A percentile compares a stretch with the other conserved stretches of the same genome.
Evolutionary conservation across 148 eudicot species (phyloP).

Genomic region (Nyssa sinensis): DNA sequence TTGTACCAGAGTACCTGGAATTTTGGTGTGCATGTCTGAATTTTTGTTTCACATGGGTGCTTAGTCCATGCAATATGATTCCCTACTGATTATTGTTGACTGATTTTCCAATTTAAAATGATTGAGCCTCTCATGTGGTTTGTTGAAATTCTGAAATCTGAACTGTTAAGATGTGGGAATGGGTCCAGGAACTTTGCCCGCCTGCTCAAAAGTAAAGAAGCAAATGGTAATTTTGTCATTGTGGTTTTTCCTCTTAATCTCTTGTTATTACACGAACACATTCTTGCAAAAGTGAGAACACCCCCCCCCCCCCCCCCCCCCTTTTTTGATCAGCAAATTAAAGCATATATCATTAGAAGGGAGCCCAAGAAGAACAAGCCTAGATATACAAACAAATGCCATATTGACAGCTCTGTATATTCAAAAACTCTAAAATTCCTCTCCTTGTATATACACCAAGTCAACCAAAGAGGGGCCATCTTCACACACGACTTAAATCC

Average conservation of each 20-base stretch:
- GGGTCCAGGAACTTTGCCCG: neutral
- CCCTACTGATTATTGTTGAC: neutral
- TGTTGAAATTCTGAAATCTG: slow-evolving; percentile 2
- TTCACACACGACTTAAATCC: too few species aligned
- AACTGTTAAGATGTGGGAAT: neutral
- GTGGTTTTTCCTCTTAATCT: neutral
- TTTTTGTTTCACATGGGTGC: slow-evolving; percentile 4
- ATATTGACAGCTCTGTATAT: too few species aligned
- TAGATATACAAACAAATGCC: too few species aligned
- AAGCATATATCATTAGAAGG: too few species aligned
- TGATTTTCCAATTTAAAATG: neutral
- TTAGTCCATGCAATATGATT: neutral
- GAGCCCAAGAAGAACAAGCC: too few species aligned
- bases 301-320: too few species aligned
- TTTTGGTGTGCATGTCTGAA: neutral
- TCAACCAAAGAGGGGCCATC: too few species aligned
- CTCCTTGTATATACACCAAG: too few species aligned
- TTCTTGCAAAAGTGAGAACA: neutral
- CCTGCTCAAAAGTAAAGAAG: neutral
- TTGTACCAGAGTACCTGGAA: neutral
- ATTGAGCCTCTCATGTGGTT: neutral
- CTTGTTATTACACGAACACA: neutral
- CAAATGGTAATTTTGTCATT: neutral
- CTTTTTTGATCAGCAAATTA: too few species aligned
- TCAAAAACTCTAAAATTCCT: too few species aligned